Evolutionary conservation across 176 grass and related monocot genomes (phyloP).

Genomic region (Areca catechu): DNA sequence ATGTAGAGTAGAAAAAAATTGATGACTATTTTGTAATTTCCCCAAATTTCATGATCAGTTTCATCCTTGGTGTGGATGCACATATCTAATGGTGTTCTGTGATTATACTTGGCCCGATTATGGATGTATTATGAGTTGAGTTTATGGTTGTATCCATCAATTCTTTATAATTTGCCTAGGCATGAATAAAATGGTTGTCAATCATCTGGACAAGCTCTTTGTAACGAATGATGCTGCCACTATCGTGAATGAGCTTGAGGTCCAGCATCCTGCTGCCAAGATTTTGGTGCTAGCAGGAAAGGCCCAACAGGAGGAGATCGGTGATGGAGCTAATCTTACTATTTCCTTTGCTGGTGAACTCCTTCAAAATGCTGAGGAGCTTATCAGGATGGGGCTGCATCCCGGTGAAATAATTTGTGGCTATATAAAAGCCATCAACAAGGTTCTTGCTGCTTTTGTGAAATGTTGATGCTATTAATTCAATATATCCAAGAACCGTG

Average conservation of each 20-base stretch:
- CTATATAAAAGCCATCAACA: conserved; percentile 73
- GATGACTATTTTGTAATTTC: no score
- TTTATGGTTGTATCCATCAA: no score
- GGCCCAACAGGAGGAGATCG: conserved; percentile 90
- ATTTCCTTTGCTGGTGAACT: conserved; percentile 88
- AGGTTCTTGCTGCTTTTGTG: conserved; percentile 26
- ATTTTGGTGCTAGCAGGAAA: conserved; percentile 62
- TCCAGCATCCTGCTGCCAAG: conserved; percentile 88
- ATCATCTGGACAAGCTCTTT: conserved; percentile 84
- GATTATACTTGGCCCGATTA: no score
- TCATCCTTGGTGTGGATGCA: no score
- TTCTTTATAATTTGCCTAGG: conserved; percentile 21
- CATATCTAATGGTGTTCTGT: no score
- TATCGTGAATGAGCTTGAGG: conserved; percentile 78
- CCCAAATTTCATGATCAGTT: no score
- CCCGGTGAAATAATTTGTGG: conserved; percentile 92
- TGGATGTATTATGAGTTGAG: no score
- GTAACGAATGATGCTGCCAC: conserved; percentile 76
- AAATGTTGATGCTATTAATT: no score
- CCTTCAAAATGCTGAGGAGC: conserved; percentile 79
- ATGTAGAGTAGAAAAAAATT: no score
- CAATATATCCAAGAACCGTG: no score
- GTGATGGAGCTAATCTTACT: conserved; percentile 78
- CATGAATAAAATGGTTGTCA: conserved; percentile 98
- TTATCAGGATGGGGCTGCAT: conserved; percentile 92